Conservation (phyloP, 2,329 filamentous ascomycete species). For the Ceratocystis huliohia region DNA sequence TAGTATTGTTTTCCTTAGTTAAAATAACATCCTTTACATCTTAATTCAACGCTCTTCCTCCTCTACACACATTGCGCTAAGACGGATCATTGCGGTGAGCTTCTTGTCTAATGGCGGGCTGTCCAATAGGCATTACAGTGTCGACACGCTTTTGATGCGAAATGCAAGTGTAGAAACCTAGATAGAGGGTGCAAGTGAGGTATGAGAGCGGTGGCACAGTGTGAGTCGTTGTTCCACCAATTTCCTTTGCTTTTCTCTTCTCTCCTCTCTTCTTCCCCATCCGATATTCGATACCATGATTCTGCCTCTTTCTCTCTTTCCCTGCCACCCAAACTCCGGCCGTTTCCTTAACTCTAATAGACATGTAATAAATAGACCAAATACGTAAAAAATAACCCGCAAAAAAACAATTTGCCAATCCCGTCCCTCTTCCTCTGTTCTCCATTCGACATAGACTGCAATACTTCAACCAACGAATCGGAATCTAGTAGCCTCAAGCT, state of each 20-base stretch:
- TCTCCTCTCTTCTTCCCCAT: neutral
- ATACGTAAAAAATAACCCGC: conserved; percentile 19
- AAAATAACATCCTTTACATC: no score
- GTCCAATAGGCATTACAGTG: neutral
- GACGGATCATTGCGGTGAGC: no score
- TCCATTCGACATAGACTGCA: neutral
- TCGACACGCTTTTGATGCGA: neutral
- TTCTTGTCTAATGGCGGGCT: no score
- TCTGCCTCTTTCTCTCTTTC: neutral
- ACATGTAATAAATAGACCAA: conserved; percentile 14
- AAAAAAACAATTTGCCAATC: conserved; percentile 3
- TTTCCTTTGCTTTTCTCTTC: neutral
- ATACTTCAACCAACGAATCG: conserved; percentile 47
- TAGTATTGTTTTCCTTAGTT: no score
- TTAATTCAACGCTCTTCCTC: neutral
- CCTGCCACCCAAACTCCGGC: conserved; percentile 11
- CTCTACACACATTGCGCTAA: no score
- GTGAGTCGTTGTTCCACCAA: neutral
- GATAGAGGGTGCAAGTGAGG: neutral
- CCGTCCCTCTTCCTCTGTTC: neutral
- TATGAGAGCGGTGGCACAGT: neutral
- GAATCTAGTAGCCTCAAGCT: conserved; percentile 77
- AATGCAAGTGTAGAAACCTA: neutral
- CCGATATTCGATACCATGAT: neutral
- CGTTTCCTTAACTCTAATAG: conserved; percentile 13